phyloP scores from a whole-genome alignment of 1,139 yeast genomes.

The Blastobotrys elegans region DNA sequence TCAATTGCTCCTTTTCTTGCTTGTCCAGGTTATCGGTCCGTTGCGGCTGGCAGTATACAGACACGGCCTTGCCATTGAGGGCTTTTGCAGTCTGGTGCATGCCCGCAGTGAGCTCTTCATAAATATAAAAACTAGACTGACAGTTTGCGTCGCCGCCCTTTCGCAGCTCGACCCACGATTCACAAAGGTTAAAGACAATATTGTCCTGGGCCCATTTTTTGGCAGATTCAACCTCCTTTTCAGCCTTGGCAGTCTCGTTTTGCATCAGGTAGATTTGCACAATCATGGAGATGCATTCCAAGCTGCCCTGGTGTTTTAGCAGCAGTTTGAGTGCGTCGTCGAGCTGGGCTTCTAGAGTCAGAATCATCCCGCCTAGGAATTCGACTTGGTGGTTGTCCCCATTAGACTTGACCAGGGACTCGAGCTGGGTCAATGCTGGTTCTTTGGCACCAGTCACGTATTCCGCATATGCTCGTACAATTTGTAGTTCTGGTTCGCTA shows the following conservation, averaged over 20 bases:
- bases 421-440: constrained; percentile 16
- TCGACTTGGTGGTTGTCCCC: constrained; percentile 26
- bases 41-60: constrained; percentile 34
- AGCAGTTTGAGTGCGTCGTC: constrained; percentile 35
- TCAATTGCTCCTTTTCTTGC: constrained; percentile 35
- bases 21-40: constrained; percentile 46
- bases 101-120: constrained; percentile 55
- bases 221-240: constrained; percentile 32
- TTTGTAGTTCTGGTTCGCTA: constrained; percentile 22
- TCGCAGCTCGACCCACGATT: constrained; percentile 57
- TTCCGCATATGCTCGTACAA: constrained; percentile 24
- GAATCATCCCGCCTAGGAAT: constrained; percentile 34
- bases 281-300: constrained; percentile 36
- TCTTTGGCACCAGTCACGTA: constrained; percentile 21
- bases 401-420: constrained; percentile 23
- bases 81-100: constrained; percentile 46
- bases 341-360: constrained; percentile 28
- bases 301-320: constrained; percentile 29
- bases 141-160: constrained; percentile 54
- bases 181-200: constrained; percentile 62
- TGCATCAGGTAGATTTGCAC: constrained; percentile 36
- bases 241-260: constrained; percentile 34
- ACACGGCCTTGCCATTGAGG: constrained; percentile 43
- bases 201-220: constrained; percentile 58
- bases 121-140: constrained; percentile 63